Conservation (phyloP, 352 stramenopile species). For the Paralagenidium karlingii region DNA sequence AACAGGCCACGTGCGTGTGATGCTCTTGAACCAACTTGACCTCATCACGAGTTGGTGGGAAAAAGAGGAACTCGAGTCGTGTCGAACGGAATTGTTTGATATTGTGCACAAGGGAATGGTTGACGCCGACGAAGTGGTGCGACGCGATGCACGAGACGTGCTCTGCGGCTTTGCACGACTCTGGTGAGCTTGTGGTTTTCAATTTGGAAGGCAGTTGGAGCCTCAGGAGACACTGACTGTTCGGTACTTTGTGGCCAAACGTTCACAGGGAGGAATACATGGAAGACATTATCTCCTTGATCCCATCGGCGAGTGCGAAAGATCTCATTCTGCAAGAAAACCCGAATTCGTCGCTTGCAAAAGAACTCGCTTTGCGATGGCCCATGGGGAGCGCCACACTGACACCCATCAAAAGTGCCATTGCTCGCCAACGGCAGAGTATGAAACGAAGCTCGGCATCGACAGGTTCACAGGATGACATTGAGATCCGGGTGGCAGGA, state of each 20-base stretch:
- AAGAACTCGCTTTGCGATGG: no score
- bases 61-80: conserved; percentile 25
- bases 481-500: no score
- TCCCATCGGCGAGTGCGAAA: conserved; percentile 22
- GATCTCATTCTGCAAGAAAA: conserved; percentile 34
- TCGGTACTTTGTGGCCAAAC: no score
- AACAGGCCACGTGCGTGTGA: conserved; percentile 33
- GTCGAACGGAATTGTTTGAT: conserved; percentile 32
- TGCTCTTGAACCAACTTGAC: conserved; percentile 46
- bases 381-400: no score
- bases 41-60: conserved; percentile 40
- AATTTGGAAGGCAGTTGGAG: background rate
- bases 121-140: conserved; percentile 24
- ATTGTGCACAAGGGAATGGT: conserved; percentile 30
- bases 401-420: no score
- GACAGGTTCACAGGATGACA: no score
- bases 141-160: conserved; percentile 25
- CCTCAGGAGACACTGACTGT: no score
- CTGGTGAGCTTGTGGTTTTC: conserved; percentile 21
- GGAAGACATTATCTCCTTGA: conserved; percentile 27
- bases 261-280: conserved; percentile 26
- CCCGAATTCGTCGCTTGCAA: conserved; percentile 19
- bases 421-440: no score
- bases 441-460: no score
- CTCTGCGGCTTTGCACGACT: conserved; percentile 25